phyloP scores from a whole-genome alignment of 225 moss, liverwort and hornwort genomes.

The Sphagnum tenellum region DNA sequence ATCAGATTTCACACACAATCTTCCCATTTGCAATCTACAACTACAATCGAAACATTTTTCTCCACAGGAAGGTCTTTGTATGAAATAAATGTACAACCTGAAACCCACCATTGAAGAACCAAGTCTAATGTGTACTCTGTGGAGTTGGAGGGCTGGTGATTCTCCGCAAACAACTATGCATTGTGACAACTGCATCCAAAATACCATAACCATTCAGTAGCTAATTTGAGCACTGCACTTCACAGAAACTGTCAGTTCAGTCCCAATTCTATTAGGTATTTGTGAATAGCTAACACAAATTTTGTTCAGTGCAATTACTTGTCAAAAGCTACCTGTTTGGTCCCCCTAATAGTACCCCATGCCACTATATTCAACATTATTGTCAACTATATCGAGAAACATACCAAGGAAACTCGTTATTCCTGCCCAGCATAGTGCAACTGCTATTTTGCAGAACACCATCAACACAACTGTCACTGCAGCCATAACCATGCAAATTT shows the following conservation, averaged over 20 bases:
- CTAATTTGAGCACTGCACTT: not conserved
- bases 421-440: slow-evolving; percentile 78
- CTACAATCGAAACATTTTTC: no score
- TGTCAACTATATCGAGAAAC: slow-evolving; percentile 1
- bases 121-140: no score
- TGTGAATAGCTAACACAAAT: not conserved
- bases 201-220: not conserved
- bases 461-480: slow-evolving; percentile 17
- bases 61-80: no score
- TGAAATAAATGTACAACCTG: no score
- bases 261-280: no score
- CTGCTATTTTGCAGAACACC: slow-evolving; percentile 78
- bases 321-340: not conserved
- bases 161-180: slow-evolving; percentile 78
- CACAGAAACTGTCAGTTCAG: not conserved
- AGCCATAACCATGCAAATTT: slow-evolving; percentile 3
- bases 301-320: not conserved
- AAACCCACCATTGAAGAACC: no score
- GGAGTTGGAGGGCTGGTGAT: slow-evolving; percentile 22
- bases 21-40: no score
- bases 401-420: slow-evolving; percentile 67
- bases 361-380: no score
- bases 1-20: no score
- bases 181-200: slow-evolving; percentile 47
- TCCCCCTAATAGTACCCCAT: not conserved